A percentile compares a stretch with the other conserved stretches of the same genome.
Conservation (phyloP, 495 filamentous ascomycete species). For the Neurospora intermedia region DNA sequence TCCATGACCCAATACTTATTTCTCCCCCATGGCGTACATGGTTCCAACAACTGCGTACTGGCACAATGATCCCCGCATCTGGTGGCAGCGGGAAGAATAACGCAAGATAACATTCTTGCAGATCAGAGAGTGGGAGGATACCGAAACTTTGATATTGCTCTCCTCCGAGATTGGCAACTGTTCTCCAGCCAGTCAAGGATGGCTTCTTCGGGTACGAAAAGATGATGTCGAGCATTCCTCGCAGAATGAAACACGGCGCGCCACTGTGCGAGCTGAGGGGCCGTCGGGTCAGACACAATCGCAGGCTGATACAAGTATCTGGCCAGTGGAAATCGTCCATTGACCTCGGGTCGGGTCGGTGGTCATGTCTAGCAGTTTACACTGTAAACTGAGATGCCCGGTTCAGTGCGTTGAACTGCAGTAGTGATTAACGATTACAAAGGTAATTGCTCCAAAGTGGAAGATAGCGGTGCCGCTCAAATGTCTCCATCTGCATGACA, state of each 20-base stretch:
- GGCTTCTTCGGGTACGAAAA: not conserved
- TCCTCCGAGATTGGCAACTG: not conserved
- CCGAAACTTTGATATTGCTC: not conserved
- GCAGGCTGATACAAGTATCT: not conserved
- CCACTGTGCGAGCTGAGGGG: not conserved
- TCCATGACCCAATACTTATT: not conserved
- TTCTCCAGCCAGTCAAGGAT: not conserved
- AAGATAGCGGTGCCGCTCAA: not conserved
- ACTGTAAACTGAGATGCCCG: not conserved
- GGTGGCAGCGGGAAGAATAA: not conserved
- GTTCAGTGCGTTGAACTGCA: not conserved
- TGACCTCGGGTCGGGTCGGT: not conserved
- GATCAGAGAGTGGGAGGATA: not conserved
- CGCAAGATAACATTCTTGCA: not conserved
- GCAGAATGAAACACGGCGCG: not conserved
- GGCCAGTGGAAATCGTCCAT: not conserved
- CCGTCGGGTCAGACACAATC: not conserved
- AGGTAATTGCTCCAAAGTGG: not conserved
- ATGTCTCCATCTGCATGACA: not conserved
- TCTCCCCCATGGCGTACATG: not conserved
- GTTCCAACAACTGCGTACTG: not conserved
- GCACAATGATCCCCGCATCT: not conserved
- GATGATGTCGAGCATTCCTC: not conserved
- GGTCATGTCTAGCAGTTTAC: not conserved
- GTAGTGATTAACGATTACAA: not conserved